These are phyloP conservation scores for Purpureocillium lavendulum DNA, from an alignment of 2,329 filamentous ascomycete species.

Conservation along the genomic window DNA sequence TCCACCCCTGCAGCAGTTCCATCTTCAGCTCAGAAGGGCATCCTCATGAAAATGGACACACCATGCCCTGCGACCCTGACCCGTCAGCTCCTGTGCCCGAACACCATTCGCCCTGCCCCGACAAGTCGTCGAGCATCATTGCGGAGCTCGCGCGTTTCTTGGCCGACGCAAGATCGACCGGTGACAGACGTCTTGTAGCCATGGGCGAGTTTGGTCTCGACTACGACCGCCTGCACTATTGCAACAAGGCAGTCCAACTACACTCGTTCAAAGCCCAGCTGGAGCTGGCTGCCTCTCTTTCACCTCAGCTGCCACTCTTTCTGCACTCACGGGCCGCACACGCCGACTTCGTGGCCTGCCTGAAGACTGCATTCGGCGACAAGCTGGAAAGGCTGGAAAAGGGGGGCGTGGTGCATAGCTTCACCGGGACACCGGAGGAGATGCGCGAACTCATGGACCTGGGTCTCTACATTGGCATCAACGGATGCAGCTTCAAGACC, in stretches of 20 bases:
- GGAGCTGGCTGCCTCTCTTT: slow-evolving; percentile 58
- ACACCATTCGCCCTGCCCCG: slow-evolving; percentile 35
- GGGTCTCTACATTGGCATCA: slow-evolving; percentile 87
- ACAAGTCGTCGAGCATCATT: slow-evolving; percentile 42
- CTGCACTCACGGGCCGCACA: slow-evolving; percentile 86
- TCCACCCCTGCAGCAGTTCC: slow-evolving; percentile 83
- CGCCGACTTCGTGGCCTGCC: slow-evolving; percentile 68
- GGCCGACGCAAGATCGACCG: slow-evolving; percentile 40
- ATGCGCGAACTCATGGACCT: slow-evolving; percentile 72
- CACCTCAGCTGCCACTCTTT: slow-evolving; percentile 78
- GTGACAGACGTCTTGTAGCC: slow-evolving; percentile 50
- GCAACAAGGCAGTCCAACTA: slow-evolving; percentile 68
- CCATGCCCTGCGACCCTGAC: slow-evolving; percentile 45
- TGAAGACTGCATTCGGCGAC: slow-evolving; percentile 50
- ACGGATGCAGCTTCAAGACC: slow-evolving; percentile 95
- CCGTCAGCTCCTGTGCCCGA: slow-evolving; percentile 38
- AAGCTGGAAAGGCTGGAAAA: slow-evolving; percentile 59
- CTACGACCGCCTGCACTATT: slow-evolving; percentile 85
- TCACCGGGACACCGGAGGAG: slow-evolving; percentile 81
- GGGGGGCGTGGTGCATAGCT: slow-evolving; percentile 85
- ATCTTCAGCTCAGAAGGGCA: slow-evolving; percentile 57
- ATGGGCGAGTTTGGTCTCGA: slow-evolving; percentile 96
- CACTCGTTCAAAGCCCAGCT: slow-evolving; percentile 82
- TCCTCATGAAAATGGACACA: slow-evolving; percentile 24
- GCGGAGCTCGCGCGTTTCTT: slow-evolving; percentile 57